A percentile compares a stretch with the other conserved stretches of the same genome.
Conservation (phyloP, 768 basidiomycete genomes). For the Boletus fagicola region DNA sequence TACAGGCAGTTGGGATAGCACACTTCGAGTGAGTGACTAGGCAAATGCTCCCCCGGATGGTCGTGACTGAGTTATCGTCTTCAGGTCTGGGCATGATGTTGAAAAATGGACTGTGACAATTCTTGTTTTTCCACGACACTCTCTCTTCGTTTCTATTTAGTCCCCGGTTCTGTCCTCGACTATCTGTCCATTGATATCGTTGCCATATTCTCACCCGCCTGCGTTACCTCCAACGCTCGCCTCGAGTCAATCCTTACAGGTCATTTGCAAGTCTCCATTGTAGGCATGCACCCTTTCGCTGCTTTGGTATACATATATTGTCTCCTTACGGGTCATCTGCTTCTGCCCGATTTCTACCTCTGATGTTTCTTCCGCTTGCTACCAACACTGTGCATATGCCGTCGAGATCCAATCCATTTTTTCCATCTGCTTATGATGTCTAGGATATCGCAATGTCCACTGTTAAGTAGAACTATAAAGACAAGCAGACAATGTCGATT, state of each 20-base stretch:
- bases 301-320: slow-evolving; percentile 38
- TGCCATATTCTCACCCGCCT: slow-evolving; percentile 54
- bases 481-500: neutral
- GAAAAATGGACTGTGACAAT: slow-evolving; percentile 24
- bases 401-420: slow-evolving; percentile 36
- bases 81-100: slow-evolving; percentile 80
- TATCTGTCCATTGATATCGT: slow-evolving; percentile 50
- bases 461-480: slow-evolving; percentile 6
- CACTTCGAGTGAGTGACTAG: slow-evolving; percentile 71
- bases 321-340: slow-evolving; percentile 33
- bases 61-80: slow-evolving; percentile 14
- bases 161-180: slow-evolving; percentile 18
- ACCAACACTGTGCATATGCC: slow-evolving; percentile 48
- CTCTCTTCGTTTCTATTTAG: slow-evolving; percentile 25
- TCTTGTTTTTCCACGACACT: slow-evolving; percentile 27
- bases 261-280: slow-evolving; percentile 37
- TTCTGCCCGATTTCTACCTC: slow-evolving; percentile 34
- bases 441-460: neutral
- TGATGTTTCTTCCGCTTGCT: slow-evolving; percentile 35
- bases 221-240: slow-evolving; percentile 45
- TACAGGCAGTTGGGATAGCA: slow-evolving; percentile 98
- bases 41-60: neutral
- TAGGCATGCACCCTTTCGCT: slow-evolving; percentile 33
- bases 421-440: slow-evolving; percentile 6
- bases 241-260: slow-evolving; percentile 64